Conservation (phyloP, 768 basidiomycete genomes). For the Naganishia kalamii region DNA sequence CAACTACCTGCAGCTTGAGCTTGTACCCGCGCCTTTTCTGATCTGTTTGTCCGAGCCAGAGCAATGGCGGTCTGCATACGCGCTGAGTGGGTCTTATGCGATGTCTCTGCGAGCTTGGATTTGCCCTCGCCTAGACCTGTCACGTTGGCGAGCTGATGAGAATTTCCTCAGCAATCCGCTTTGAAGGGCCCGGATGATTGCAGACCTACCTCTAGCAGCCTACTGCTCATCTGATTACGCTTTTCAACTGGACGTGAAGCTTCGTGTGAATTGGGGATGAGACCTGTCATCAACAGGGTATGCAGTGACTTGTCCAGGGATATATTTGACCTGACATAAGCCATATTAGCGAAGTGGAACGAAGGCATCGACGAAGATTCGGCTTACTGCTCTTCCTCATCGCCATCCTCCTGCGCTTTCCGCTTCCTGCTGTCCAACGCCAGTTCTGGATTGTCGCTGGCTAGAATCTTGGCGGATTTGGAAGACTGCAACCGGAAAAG, state of each 20-base stretch:
- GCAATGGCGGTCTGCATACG: slow-evolving; percentile 41
- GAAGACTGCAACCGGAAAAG: slow-evolving; percentile 17
- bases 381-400: slow-evolving; percentile 35
- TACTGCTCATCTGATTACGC: slow-evolving; percentile 33
- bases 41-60: slow-evolving; percentile 30
- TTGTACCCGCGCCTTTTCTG: slow-evolving; percentile 31
- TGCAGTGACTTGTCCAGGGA: slow-evolving; percentile 46
- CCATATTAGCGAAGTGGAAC: not conserved
- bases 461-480: slow-evolving; percentile 45
- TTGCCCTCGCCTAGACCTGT: slow-evolving; percentile 40
- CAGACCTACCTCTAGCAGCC: slow-evolving; percentile 32
- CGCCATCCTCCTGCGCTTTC: slow-evolving; percentile 29
- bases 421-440: slow-evolving; percentile 21
- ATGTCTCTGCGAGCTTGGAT: slow-evolving; percentile 14
- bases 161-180: too few species aligned
- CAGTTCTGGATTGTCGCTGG: slow-evolving; percentile 24
- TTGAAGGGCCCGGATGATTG: not conserved
- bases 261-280: slow-evolving; percentile 32
- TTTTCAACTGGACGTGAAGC: slow-evolving; percentile 40
- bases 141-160: slow-evolving; percentile 22
- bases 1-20: slow-evolving; percentile 35
- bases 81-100: slow-evolving; percentile 34
- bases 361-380: not conserved
- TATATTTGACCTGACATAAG: slow-evolving; percentile 34
- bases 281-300: slow-evolving; percentile 38